Percentiles rank a stretch among this genome's conserved stretches.
These are phyloP conservation scores for Aureobasidium sp. DNA, from an alignment of 2,329 filamentous ascomycete genomes.

Conservation along the genomic window DNA sequence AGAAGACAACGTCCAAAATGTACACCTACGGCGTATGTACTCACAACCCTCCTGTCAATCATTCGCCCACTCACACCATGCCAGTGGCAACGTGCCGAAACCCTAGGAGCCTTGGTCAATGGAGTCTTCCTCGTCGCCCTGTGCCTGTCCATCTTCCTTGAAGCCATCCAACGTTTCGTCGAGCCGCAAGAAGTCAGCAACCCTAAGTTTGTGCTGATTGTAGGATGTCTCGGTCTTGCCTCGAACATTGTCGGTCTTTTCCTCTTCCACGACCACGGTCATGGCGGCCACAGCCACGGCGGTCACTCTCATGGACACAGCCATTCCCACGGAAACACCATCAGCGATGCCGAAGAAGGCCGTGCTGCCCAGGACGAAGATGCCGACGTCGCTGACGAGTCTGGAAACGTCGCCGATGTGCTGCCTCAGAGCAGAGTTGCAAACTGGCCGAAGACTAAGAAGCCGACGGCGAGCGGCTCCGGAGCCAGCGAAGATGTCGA, in stretches of 20 bases:
- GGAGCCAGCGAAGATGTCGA: conserved; percentile 25
- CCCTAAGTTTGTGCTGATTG: conserved; percentile 79
- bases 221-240: conserved; percentile 75
- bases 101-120: conserved; percentile 91
- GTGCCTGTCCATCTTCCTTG: conserved; percentile 92
- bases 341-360: conserved; percentile 45
- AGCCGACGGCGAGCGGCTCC: conserved; percentile 13
- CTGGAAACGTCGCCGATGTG: conserved; percentile 54
- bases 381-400: conserved; percentile 47
- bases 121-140: conserved; percentile 95
- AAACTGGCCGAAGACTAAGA: conserved; percentile 36
- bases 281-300: conserved; percentile 56
- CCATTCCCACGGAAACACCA: conserved; percentile 26
- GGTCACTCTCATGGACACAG: conserved; percentile 47
- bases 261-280: conserved; percentile 88
- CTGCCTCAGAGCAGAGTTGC: conserved; percentile 57
- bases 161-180: conserved; percentile 85
- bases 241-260: conserved; percentile 87
- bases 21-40: conserved; percentile 84
- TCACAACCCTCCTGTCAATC: neutral
- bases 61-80: conserved; percentile 19
- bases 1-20: conserved; percentile 72
- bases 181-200: conserved; percentile 83
- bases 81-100: conserved; percentile 94
- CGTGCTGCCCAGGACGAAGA: conserved; percentile 43